phyloP scores from a whole-genome alignment of 1,284 basidiomycete genomes.

The Veloporphyrellus conicus region DNA sequence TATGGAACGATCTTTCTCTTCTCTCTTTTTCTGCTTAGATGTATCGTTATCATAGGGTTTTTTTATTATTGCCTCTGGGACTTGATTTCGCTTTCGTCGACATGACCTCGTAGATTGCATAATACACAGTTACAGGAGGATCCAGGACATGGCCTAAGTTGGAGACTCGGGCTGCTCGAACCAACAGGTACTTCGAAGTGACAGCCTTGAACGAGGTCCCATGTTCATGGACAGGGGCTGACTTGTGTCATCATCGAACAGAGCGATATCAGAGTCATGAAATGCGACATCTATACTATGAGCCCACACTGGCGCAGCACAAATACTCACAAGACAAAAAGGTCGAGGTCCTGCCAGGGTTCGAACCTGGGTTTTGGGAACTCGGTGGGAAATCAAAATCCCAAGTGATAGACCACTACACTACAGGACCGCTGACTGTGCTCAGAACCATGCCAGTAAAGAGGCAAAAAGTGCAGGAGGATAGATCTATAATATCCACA shows the following conservation, averaged over 20 bases:
- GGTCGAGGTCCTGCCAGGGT: constrained; percentile 25
- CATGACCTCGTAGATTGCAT: neutral
- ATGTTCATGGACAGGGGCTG: too few relatives aligned
- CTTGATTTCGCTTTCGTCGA: neutral
- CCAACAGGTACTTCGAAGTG: too few relatives aligned
- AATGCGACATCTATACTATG: neutral
- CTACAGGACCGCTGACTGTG: constrained; percentile 22
- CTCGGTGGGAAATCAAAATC: constrained; percentile 19
- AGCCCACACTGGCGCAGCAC: too few relatives aligned
- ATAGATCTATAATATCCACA: too few relatives aligned
- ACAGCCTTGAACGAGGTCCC: too few relatives aligned
- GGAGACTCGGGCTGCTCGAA: too few relatives aligned
- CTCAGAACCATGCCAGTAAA: too few relatives aligned
- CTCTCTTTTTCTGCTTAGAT: neutral
- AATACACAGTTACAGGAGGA: neutral
- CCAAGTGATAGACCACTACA: constrained; percentile 30
- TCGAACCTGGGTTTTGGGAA: constrained; percentile 30
- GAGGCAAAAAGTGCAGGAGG: too few relatives aligned
- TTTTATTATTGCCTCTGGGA: neutral
- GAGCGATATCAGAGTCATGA: neutral
- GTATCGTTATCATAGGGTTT: neutral
- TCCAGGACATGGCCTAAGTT: too few relatives aligned
- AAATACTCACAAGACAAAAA: neutral
- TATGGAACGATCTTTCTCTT: too few relatives aligned
- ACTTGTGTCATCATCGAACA: too few relatives aligned